phyloP scores from a whole-genome alignment of 1,139 yeast species.

The Geotrichum histeridarum region DNA sequence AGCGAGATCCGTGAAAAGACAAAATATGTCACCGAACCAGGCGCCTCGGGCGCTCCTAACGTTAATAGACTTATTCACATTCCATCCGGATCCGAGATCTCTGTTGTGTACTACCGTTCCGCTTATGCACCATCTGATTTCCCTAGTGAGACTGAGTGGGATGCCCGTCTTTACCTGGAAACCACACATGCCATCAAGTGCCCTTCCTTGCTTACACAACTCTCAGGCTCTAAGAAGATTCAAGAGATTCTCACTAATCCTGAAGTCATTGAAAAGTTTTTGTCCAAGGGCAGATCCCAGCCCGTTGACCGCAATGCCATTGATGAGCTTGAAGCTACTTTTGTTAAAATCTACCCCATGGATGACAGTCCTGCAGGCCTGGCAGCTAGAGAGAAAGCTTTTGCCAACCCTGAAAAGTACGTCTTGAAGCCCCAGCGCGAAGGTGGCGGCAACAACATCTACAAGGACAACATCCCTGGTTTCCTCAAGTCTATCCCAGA shows the following conservation, averaged over 20 bases:
- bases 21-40: slow-evolving; percentile 24
- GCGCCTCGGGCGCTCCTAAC: slow-evolving; percentile 9
- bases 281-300: slow-evolving; percentile 34
- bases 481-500: slow-evolving; percentile 61
- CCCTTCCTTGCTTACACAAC: slow-evolving; percentile 81
- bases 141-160: slow-evolving; percentile 62
- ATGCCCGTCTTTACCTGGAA: slow-evolving; percentile 66
- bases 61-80: slow-evolving; percentile 42
- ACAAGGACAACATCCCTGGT: slow-evolving; percentile 73
- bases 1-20: slow-evolving; percentile 51
- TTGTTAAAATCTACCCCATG: slow-evolving; percentile 81
- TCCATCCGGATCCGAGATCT: slow-evolving; percentile 61
- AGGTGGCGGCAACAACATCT: slow-evolving; percentile 91
- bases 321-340: slow-evolving; percentile 50
- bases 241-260: slow-evolving; percentile 77
- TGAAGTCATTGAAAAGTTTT: slow-evolving; percentile 44
- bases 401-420: slow-evolving; percentile 59
- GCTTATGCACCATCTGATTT: slow-evolving; percentile 84
- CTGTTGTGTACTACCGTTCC: slow-evolving; percentile 84
- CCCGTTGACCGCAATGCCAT: slow-evolving; percentile 36
- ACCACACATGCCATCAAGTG: slow-evolving; percentile 78
- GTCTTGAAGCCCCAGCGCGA: slow-evolving; percentile 96
- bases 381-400: slow-evolving; percentile 61
- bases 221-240: slow-evolving; percentile 87
- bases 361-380: slow-evolving; percentile 61